Evolutionary conservation across 2,329 filamentous ascomycete species (phyloP).

Genomic region (Penicillium hesseltinei): DNA sequence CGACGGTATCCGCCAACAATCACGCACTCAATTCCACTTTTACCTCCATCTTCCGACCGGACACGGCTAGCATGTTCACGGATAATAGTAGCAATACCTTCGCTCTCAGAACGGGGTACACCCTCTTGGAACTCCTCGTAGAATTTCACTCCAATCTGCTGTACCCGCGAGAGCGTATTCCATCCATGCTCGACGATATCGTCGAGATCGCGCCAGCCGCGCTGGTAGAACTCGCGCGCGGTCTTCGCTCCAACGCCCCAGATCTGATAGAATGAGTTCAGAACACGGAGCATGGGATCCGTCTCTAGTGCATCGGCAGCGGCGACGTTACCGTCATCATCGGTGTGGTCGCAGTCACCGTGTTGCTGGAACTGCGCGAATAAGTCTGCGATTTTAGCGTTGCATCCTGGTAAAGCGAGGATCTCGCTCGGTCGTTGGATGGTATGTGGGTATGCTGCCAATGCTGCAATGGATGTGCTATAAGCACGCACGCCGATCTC

Average conservation of each 20-base stretch:
- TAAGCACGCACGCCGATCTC: slow-evolving; percentile 81
- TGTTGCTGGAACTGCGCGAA: slow-evolving; percentile 70
- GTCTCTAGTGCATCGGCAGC: slow-evolving; percentile 64
- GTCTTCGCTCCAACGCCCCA: slow-evolving; percentile 88
- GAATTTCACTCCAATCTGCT: slow-evolving; percentile 92
- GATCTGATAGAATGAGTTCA: slow-evolving; percentile 75
- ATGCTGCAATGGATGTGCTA: slow-evolving; percentile 76
- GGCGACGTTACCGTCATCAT: slow-evolving; percentile 54
- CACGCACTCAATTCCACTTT: slow-evolving; percentile 53
- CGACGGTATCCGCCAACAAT: slow-evolving; percentile 81
- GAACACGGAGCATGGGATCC: slow-evolving; percentile 62
- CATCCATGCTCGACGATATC: slow-evolving; percentile 84
- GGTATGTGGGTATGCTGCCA: slow-evolving; percentile 74
- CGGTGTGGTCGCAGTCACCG: slow-evolving; percentile 25
- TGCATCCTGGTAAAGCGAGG: slow-evolving; percentile 69
- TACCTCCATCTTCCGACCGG: slow-evolving; percentile 50
- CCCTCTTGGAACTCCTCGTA: slow-evolving; percentile 77
- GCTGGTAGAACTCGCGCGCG: slow-evolving; percentile 71
- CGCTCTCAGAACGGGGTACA: slow-evolving; percentile 72
- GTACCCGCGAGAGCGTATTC: slow-evolving; percentile 69
- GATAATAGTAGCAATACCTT: slow-evolving; percentile 64
- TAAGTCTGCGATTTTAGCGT: slow-evolving; percentile 72
- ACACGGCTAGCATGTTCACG: slow-evolving; percentile 65
- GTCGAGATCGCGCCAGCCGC: slow-evolving; percentile 78
- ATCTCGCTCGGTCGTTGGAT: slow-evolving; percentile 49